Evolutionary conservation across 345 rosid species (phyloP), one percentile per base, ranked within the genome.

Genomic region (Erysimum cheiranthoides): DNA sequence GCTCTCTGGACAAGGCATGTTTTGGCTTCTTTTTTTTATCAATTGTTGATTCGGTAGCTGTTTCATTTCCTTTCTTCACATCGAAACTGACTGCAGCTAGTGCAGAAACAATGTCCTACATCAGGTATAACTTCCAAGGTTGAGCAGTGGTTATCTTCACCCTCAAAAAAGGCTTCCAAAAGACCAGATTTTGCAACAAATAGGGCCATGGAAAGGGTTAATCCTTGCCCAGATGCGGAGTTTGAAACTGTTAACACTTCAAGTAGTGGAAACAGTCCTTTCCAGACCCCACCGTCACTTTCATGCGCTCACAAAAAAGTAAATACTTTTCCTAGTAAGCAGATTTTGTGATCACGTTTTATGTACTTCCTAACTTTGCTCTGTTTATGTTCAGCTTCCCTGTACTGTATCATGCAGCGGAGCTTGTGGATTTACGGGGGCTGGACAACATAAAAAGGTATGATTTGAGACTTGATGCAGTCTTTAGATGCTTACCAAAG

Each of bases 271-370:
- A 93, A 76, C 66, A 90, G 96, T 87, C 99, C 99, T 50, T 92
- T 95, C 76, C 81, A 83, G 68, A 95, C 99, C 71, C 99, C 97
- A 10, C 97, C 97, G 9, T 95, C 97, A 40, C 84, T 90, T 30
- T 85, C 89, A 36, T 87, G 81, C 78, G 67, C 78, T 67, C 82
- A 84, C 42, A 84, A 80, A 75, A 87, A 78, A 93, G 99, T 92
- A 78, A 68, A 70, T 77, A 14, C 62, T 47, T 70, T 66, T 76
- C 52, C 13, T 64, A 51, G 36, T 54, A 68, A 65, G 31, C 16
- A 58, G 18, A 64, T 47, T 43, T 43, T 21, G 11, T 50, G 46
- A 64, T 53, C 52, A 67, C 67, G 27, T 61, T 61, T 50, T 61
- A 13, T 54, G 31, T 27, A 53, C 42, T 68, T 60, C 17, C 40